These are phyloP conservation scores for Inga laurina DNA, from an alignment of 306 rosid genomes.

Conservation along the genomic window DNA sequence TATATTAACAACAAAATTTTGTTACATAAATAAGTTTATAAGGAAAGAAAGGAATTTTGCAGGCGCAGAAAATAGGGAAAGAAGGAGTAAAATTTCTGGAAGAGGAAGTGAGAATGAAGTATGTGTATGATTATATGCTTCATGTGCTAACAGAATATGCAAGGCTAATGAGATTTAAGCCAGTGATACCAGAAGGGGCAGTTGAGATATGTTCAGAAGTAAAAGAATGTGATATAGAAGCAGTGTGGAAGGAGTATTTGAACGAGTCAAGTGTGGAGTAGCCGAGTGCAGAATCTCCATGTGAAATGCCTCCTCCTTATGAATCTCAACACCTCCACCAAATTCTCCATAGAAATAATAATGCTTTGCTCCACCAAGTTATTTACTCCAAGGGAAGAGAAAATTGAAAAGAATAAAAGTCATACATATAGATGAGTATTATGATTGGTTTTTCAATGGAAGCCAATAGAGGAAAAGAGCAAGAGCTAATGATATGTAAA, in stretches of 20 bases:
- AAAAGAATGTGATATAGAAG: slow-evolving; percentile 20
- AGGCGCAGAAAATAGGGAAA: slow-evolving; percentile 46
- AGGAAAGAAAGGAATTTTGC: neutral
- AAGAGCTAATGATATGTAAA: too few relatives aligned
- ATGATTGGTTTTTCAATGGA: too few relatives aligned
- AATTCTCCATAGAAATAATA: neutral
- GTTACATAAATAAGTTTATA: neutral
- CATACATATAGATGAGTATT: neutral
- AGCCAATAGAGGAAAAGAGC: too few relatives aligned
- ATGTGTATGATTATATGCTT: slow-evolving; percentile 58
- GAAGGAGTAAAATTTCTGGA: slow-evolving; percentile 32
- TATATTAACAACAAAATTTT: too few relatives aligned
- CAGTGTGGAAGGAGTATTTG: slow-evolving; percentile 24
- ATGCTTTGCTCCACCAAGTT: slow-evolving; percentile 19
- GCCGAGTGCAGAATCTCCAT: slow-evolving; percentile 46
- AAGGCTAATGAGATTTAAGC: slow-evolving; percentile 45
- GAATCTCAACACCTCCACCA: neutral
- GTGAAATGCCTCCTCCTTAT: slow-evolving; percentile 47
- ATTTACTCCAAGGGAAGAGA: neutral
- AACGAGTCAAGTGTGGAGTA: slow-evolving; percentile 37
- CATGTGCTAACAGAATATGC: slow-evolving; percentile 43
- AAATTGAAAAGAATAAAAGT: neutral
- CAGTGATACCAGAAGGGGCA: slow-evolving; percentile 39
- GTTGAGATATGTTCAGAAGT: slow-evolving; percentile 46
- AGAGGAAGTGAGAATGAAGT: slow-evolving; percentile 45